phyloP scores from a whole-genome alignment of 768 basidiomycete species.

The Macrolepiota dolichaula region DNA sequence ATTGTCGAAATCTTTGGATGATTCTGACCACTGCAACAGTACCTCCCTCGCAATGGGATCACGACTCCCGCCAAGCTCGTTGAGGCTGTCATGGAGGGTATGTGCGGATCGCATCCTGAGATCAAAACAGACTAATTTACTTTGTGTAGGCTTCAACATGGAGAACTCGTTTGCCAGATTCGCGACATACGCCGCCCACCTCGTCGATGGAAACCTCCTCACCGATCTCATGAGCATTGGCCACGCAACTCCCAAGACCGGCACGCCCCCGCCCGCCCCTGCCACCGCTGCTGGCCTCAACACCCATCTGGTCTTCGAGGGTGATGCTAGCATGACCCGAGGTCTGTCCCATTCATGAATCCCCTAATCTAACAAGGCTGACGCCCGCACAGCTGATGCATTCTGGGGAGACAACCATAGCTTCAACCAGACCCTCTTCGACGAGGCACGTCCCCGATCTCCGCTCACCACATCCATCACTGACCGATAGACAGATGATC shows the following conservation, averaged over 20 bases:
- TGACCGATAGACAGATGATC: constrained; percentile 9
- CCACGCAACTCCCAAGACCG: constrained; percentile 14
- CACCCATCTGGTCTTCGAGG: constrained; percentile 16
- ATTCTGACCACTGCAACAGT: not conserved
- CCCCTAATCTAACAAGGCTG: not conserved
- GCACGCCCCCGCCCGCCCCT: constrained; percentile 15
- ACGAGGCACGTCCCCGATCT: constrained; percentile 8
- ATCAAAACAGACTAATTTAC: too few species aligned
- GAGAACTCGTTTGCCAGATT: constrained; percentile 13
- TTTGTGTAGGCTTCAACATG: constrained; percentile 17
- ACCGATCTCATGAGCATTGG: constrained; percentile 18
- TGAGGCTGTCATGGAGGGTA: constrained; percentile 4
- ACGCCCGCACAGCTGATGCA: not conserved
- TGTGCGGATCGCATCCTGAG: too few species aligned
- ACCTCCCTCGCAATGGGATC: constrained; percentile 6
- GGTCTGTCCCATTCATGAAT: not conserved
- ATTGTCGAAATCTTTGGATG: not conserved
- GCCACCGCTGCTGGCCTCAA: constrained; percentile 17
- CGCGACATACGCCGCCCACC: constrained; percentile 14
- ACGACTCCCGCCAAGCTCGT: constrained; percentile 7
- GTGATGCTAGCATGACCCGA: constrained; percentile 13
- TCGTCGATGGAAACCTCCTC: constrained; percentile 16
- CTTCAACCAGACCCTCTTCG: constrained; percentile 18
- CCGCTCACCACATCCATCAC: not conserved
- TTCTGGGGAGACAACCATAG: constrained; percentile 16